phyloP scores from a whole-genome alignment of 2,329 filamentous ascomycete species.

The Lithohypha guttulata region DNA sequence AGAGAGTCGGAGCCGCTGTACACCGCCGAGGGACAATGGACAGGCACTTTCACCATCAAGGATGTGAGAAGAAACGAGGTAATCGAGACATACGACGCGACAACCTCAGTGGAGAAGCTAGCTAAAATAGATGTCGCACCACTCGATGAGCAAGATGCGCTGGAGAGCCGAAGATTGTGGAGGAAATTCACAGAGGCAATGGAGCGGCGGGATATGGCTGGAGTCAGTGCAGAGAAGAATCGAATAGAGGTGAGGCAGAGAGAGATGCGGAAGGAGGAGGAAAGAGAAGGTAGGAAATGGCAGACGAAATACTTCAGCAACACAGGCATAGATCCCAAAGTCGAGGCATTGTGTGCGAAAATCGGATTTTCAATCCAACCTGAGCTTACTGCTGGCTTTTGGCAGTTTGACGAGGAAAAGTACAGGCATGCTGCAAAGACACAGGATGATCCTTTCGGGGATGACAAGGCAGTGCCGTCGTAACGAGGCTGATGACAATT shows the following conservation, averaged over 20 bases:
- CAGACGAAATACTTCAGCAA: conserved; percentile 2
- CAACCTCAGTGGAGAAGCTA: conserved; percentile 22
- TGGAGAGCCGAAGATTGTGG: conserved; percentile 85
- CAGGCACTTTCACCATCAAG: conserved; percentile 65
- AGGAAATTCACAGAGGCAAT: conserved; percentile 73
- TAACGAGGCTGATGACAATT: no score
- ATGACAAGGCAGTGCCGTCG: no score
- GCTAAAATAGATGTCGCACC: conserved; percentile 41
- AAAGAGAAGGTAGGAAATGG: conserved; percentile 66
- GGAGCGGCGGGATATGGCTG: conserved; percentile 69
- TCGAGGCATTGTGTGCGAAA: conserved; percentile 1
- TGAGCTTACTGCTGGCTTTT: conserved; percentile 5
- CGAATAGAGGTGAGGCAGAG: conserved; percentile 87
- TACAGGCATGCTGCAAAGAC: neutral
- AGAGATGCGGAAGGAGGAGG: conserved; percentile 62
- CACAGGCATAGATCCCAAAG: neutral
- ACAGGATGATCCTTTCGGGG: no score
- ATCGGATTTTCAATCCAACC: neutral
- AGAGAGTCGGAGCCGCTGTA: conserved; percentile 7
- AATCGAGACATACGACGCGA: conserved; percentile 52
- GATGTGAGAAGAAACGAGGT: conserved; percentile 46
- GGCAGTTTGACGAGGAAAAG: conserved; percentile 2
- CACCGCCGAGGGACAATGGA: conserved; percentile 17
- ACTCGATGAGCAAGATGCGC: conserved; percentile 68
- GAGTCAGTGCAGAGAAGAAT: conserved; percentile 65